These are phyloP conservation scores for Cystobasidium pallidum DNA, from an alignment of 1,284 basidiomycete species.

Conservation along the genomic window DNA sequence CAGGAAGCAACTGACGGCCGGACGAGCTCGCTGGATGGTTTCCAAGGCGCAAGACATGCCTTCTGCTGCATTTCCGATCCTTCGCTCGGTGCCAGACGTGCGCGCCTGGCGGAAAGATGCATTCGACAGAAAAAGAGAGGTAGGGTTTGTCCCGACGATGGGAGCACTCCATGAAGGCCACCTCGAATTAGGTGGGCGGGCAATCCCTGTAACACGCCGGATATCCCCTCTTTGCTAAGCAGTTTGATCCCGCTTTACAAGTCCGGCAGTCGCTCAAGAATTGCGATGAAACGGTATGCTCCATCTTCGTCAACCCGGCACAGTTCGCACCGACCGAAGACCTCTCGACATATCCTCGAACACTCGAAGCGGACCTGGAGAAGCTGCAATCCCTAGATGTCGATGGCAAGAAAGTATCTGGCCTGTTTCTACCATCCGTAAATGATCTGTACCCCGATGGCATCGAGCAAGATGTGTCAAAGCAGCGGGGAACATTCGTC, in stretches of 20 bases:
- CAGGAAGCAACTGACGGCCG: not conserved
- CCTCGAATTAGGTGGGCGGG: constrained; percentile 72
- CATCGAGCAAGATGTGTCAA: constrained; percentile 73
- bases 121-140: constrained; percentile 66
- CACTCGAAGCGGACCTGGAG: constrained; percentile 61
- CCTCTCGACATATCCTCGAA: constrained; percentile 85
- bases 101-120: constrained; percentile 75
- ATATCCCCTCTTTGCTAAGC: not conserved
- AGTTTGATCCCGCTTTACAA: constrained; percentile 42
- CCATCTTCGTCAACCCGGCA: constrained; percentile 96
- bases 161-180: constrained; percentile 94
- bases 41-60: not conserved
- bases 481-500: constrained; percentile 85
- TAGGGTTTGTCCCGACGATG: constrained; percentile 97
- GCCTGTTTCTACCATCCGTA: constrained; percentile 76
- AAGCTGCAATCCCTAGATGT: constrained; percentile 65
- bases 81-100: constrained; percentile 70
- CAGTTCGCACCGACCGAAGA: constrained; percentile 98
- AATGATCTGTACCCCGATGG: constrained; percentile 87
- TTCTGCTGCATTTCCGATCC: constrained; percentile 64
- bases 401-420: constrained; percentile 56
- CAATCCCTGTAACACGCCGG: too few species aligned
- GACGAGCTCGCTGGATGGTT: constrained; percentile 5
- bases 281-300: constrained; percentile 86
- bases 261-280: constrained; percentile 69